Conservation (phyloP, 1,139 yeast genomes). For the Scheffersomyces titani region DNA sequence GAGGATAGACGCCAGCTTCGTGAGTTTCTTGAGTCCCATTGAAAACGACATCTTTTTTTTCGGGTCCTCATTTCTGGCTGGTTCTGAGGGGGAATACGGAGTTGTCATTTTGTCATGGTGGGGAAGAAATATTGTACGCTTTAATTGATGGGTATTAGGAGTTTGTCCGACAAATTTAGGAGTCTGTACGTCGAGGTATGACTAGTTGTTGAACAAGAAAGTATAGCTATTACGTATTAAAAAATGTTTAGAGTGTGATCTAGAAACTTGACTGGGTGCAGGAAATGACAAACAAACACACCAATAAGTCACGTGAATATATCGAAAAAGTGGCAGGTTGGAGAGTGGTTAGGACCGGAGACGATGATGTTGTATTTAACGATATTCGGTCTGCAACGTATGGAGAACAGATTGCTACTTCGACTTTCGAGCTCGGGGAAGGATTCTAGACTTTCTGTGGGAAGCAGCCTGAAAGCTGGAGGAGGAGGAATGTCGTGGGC, state of each 20-base stretch:
- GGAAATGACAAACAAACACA: not conserved
- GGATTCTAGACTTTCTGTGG: not conserved
- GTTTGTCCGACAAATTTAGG: not conserved
- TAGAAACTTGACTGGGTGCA: not conserved
- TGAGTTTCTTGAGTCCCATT: conserved; percentile 18
- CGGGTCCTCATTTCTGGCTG: conserved; percentile 1
- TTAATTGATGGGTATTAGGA: not conserved
- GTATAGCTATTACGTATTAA: not conserved
- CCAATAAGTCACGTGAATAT: not conserved
- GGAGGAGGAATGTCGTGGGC: not conserved
- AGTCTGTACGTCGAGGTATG: not conserved
- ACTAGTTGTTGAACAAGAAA: not conserved
- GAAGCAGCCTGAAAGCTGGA: not conserved
- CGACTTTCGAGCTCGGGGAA: not conserved
- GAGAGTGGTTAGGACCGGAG: not conserved
- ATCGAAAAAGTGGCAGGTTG: not conserved
- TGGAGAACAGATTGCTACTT: not conserved
- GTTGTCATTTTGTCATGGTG: not conserved
- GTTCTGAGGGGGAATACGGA: not conserved
- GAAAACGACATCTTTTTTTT: conserved; percentile 14
- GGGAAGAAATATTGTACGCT: not conserved
- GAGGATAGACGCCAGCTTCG: conserved; percentile 15
- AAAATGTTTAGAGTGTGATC: not conserved
- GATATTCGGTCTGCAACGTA: not conserved
- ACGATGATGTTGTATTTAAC: not conserved